These are phyloP conservation scores for Arctium minus DNA, from an alignment of 129 eudicot genomes.

Conservation along the genomic window DNA sequence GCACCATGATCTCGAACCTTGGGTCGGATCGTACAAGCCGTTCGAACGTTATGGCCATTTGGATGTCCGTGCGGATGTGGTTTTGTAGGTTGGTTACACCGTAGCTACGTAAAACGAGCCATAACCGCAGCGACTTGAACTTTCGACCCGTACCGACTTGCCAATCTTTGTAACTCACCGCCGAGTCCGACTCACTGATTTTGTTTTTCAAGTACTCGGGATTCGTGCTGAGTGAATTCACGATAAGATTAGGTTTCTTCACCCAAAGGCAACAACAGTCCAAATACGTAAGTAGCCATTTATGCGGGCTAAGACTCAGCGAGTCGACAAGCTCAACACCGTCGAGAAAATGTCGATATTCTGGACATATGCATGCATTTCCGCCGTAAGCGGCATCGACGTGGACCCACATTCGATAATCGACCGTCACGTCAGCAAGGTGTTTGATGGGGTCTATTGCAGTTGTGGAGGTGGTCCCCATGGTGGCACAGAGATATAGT, in stretches of 20 bases:
- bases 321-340: conserved; percentile 53
- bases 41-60: conserved; percentile 41
- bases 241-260: conserved; percentile 28
- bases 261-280: conserved; percentile 66
- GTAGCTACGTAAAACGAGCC: conserved; percentile 48
- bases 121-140: conserved; percentile 40
- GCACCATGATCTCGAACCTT: conserved; percentile 43
- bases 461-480: conserved; percentile 49
- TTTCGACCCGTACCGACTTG: conserved; percentile 44
- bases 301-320: conserved; percentile 46
- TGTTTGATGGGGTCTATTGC: conserved; percentile 42
- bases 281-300: conserved; percentile 47
- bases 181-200: conserved; percentile 21
- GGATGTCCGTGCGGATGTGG: conserved; percentile 36
- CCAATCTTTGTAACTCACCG: conserved; percentile 62
- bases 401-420: conserved; percentile 40
- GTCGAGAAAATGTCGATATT: conserved; percentile 39
- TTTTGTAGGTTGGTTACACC: conserved; percentile 38
- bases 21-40: conserved; percentile 23
- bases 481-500: conserved; percentile 39
- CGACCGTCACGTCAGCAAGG: conserved; percentile 32
- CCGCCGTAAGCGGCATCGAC: conserved; percentile 57
- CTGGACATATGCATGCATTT: conserved; percentile 61
- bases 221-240: conserved; percentile 36
- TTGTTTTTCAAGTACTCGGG: conserved; percentile 55